Evolutionary conservation across 2,329 filamentous ascomycete genomes (phyloP).

Genomic region (Colletotrichum sp.): DNA sequence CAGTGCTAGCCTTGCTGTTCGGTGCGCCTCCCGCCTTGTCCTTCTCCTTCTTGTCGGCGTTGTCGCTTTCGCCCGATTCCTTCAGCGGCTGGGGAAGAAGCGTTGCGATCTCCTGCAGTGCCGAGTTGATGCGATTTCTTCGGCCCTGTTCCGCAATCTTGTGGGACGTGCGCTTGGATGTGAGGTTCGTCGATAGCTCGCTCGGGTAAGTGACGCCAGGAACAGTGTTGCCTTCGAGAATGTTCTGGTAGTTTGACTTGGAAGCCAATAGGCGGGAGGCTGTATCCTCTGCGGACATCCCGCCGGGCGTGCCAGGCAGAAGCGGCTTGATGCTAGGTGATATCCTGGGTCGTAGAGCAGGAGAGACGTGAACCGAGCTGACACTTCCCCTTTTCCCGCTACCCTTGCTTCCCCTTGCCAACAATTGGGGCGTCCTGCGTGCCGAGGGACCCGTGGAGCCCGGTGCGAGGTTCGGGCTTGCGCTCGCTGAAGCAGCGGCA

Average conservation of each 20-base stretch:
- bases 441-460: slow-evolving; percentile 50
- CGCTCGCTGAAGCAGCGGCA: slow-evolving; percentile 58
- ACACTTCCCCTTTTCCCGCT: slow-evolving; percentile 71
- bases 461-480: slow-evolving; percentile 69
- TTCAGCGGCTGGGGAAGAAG: slow-evolving; percentile 71
- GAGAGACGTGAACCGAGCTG: slow-evolving; percentile 79
- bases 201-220: slow-evolving; percentile 91
- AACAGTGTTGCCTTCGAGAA: slow-evolving; percentile 89
- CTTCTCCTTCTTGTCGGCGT: slow-evolving; percentile 51
- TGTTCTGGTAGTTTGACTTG: slow-evolving; percentile 98
- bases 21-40: slow-evolving; percentile 55
- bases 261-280: slow-evolving; percentile 81
- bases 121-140: slow-evolving; percentile 92
- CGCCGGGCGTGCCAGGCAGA: slow-evolving; percentile 64
- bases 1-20: slow-evolving; percentile 93
- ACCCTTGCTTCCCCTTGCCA: slow-evolving; percentile 60
- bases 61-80: slow-evolving; percentile 46
- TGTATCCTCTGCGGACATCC: slow-evolving; percentile 61
- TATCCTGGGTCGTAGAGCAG: slow-evolving; percentile 85
- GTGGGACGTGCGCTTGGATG: slow-evolving; percentile 95
- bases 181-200: slow-evolving; percentile 89
- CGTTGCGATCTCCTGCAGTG: slow-evolving; percentile 87
- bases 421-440: slow-evolving; percentile 61
- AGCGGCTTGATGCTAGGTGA: slow-evolving; percentile 94
- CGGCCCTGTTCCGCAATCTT: slow-evolving; percentile 98